Evolutionary conservation across 371 early-diverging fungal genomes (phyloP), one percentile per base, ranked within the genome.

Genomic region (Apophysomyces trapeziformis): DNA sequence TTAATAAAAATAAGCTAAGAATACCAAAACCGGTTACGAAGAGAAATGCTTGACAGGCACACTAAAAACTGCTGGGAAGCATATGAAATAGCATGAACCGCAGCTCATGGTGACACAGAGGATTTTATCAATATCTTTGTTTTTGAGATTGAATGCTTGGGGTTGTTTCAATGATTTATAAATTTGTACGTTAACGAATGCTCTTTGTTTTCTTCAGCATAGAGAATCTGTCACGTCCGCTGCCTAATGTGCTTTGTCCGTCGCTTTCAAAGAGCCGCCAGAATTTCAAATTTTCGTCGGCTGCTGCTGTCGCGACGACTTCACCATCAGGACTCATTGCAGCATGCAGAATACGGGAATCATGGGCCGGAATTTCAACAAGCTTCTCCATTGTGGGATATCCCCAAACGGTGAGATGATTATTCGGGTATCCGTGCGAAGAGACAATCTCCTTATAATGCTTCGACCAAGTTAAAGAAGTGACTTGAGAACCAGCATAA

Each of bases 281-380:
- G 82, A 99, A 97, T 82, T 99, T 99, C 57, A 99, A 74, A 64
- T 92, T 95, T 73, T 97, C 98, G 80, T 99, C 99, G 35, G 93
- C 87, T 4, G 99, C 94, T 5, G 90, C 93, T 0, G 96, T 95
- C 13, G 95, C 99, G 1, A 99, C 83, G 0, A 88, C 86, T 69
- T 93, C 89, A 4, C 97, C 97, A 77, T 99, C 99, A 4, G 99
- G 99, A 50, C 94, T 93, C 26, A 96, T 39, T 0, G 97, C 91
- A 18, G 93, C 87, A 67, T 95, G 94, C 21, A 99, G 81, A 5
- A 99, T 93, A 14, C 99, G 84, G 1, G 90, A 80, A 18, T 95
- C 94, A 68, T 98, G 98, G 0, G 95, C 98, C 5, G 87, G 84
- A 65, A 91, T 90, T 60, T 93, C 92, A 8, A 87, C 84, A 4